Evolutionary conservation across 1,284 basidiomycete genomes (phyloP).

Genomic region (Austroboletus novae-zelandiae): DNA sequence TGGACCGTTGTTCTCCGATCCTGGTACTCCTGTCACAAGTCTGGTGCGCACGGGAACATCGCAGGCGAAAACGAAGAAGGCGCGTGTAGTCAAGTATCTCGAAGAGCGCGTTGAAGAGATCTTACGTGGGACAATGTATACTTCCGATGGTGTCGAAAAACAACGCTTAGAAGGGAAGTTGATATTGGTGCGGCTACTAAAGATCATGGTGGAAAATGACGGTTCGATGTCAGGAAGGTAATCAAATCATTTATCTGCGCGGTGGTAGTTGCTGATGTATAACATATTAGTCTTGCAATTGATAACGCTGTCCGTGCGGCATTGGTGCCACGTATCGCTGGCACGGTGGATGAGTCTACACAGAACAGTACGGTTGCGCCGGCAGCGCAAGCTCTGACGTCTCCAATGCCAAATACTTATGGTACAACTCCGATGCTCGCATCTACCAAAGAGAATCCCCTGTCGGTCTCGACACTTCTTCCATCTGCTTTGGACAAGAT

Average conservation of each 20-base stretch:
- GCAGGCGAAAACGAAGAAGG: constrained; percentile 80
- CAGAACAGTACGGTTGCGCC: constrained; percentile 21
- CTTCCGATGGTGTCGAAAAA: constrained; percentile 54
- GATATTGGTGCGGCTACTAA: constrained; percentile 72
- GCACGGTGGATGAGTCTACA: constrained; percentile 17
- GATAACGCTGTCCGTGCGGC: constrained; percentile 65
- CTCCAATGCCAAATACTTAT: constrained; percentile 20
- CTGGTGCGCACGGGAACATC: constrained; percentile 65
- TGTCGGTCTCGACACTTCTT: constrained; percentile 51
- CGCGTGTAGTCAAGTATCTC: constrained; percentile 76
- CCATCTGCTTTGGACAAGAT: constrained; percentile 74
- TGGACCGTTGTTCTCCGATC: constrained; percentile 82
- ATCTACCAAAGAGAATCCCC: constrained; percentile 38
- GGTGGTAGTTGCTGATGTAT: constrained; percentile 17
- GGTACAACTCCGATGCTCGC: constrained; percentile 18
- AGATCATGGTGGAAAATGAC: constrained; percentile 82
- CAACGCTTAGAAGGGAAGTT: constrained; percentile 74
- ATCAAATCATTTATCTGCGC: not conserved
- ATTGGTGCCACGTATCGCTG: constrained; percentile 57
- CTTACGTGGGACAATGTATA: constrained; percentile 71
- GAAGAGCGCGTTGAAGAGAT: constrained; percentile 75
- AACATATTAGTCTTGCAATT: constrained; percentile 55
- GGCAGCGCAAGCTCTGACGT: constrained; percentile 14
- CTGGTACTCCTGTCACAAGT: constrained; percentile 61
- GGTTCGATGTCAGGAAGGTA: constrained; percentile 83